These are phyloP conservation scores for Euphorbia pulcherrima DNA, from an alignment of 345 rosid genomes.

Conservation along the genomic window DNA sequence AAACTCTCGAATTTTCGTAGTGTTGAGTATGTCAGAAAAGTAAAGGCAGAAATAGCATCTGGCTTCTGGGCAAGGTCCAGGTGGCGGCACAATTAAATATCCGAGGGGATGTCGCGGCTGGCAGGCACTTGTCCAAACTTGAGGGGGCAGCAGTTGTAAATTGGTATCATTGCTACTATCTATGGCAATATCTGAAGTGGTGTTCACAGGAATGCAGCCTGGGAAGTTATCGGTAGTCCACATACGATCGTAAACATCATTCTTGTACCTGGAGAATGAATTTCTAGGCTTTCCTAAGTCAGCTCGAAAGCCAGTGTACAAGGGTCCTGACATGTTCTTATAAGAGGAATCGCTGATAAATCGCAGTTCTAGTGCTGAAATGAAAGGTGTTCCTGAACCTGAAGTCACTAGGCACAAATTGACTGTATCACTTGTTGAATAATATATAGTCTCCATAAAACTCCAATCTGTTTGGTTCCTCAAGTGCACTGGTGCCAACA, in stretches of 20 bases:
- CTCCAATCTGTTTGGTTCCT: not conserved
- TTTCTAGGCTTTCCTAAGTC: conserved; percentile 29
- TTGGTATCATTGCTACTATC: not conserved
- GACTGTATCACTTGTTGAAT: conserved; percentile 13
- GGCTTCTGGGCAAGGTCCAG: too few relatives aligned
- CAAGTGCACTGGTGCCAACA: conserved; percentile 4
- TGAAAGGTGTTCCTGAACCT: conserved; percentile 40
- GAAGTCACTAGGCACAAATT: conserved; percentile 47
- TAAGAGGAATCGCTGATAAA: conserved; percentile 17
- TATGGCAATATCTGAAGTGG: not conserved
- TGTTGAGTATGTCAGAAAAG: conserved; percentile 18
- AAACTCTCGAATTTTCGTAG: conserved; percentile 13
- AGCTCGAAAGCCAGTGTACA: conserved; percentile 13
- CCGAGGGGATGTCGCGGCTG: not conserved
- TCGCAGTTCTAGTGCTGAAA: conserved; percentile 12
- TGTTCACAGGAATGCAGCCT: not conserved
- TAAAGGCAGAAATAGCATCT: conserved; percentile 14
- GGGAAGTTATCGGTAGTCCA: conserved; percentile 25
- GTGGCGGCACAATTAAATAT: not conserved
- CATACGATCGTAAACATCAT: conserved; percentile 37
- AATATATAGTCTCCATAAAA: conserved; percentile 25
- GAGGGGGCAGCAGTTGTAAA: not conserved
- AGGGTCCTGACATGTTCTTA: conserved; percentile 6
- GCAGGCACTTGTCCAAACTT: not conserved
- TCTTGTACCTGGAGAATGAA: conserved; percentile 21